Evolutionary conservation across 2,329 filamentous ascomycete genomes (phyloP).

Genomic region (Stylonectria norvegica): DNA sequence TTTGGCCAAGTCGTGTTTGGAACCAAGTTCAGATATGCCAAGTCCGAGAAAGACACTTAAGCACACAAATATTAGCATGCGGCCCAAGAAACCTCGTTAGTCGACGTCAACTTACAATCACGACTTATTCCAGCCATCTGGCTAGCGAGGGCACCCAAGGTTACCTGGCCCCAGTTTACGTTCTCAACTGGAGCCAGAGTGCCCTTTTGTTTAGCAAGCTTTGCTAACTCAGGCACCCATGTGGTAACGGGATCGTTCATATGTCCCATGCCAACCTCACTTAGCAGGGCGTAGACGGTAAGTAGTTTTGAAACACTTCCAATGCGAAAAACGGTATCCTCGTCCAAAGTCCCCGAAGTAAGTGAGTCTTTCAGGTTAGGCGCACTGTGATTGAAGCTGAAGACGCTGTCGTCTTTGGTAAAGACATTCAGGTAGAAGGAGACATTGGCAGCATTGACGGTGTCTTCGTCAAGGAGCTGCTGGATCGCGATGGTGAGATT

Average conservation of each 20-base stretch:
- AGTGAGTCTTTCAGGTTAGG: too few species aligned
- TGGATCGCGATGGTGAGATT: too few species aligned
- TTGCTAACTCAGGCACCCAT: conserved; percentile 22
- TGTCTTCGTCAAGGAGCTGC: too few species aligned
- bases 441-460: too few species aligned
- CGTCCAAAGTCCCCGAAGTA: too few species aligned
- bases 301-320: conserved; percentile 26
- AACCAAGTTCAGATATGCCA: too few species aligned
- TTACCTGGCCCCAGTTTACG: conserved; percentile 18
- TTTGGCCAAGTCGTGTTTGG: too few species aligned
- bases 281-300: conserved; percentile 20
- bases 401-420: too few species aligned
- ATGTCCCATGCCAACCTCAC: conserved; percentile 10
- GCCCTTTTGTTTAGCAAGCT: neutral
- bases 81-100: neutral
- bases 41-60: neutral
- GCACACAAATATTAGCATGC: neutral
- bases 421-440: too few species aligned
- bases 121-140: conserved; percentile 2
- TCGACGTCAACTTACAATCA: neutral
- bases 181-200: conserved; percentile 1
- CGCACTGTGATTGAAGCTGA: too few species aligned
- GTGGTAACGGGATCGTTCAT: conserved; percentile 22
- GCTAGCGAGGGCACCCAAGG: conserved; percentile 19
- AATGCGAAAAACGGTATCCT: conserved; percentile 23